Evolutionary conservation across 371 early-diverging fungal species (phyloP).

Genomic region (Mucor circinelloides): DNA sequence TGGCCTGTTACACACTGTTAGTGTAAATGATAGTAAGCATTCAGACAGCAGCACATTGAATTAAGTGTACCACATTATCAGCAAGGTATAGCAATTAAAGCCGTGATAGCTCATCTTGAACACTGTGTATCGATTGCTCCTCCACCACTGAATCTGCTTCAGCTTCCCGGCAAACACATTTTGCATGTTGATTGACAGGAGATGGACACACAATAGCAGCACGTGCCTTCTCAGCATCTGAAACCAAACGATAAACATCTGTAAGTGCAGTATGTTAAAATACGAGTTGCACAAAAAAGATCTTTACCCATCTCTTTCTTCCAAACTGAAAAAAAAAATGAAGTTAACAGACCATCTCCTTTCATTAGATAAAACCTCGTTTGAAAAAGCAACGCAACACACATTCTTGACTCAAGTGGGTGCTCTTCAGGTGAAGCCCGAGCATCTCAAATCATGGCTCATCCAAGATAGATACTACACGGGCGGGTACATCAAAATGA

Average conservation of each 20-base stretch:
- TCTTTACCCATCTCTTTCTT: background rate
- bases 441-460: conserved; percentile 31
- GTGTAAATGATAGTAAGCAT: no score
- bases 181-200: background rate
- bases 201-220: background rate
- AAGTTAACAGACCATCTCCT: conserved; percentile 26
- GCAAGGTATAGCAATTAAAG: no score
- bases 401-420: conserved; percentile 25
- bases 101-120: no score
- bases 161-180: background rate
- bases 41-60: no score
- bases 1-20: background rate
- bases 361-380: conserved; percentile 12
- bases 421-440: conserved; percentile 15
- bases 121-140: no score
- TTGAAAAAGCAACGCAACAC: conserved; percentile 31
- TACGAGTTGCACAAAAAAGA: background rate
- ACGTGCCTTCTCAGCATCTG: background rate
- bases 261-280: background rate
- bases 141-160: background rate
- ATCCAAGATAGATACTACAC: conserved; percentile 31
- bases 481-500: conserved; percentile 30
- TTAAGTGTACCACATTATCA: no score
- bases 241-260: background rate
- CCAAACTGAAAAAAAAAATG: conserved; percentile 6